Percentiles rank a stretch among this genome's conserved stretches.
Evolutionary conservation across 805 yeast genomes (phyloP).

Genomic region (Lipomyces yamadae): DNA sequence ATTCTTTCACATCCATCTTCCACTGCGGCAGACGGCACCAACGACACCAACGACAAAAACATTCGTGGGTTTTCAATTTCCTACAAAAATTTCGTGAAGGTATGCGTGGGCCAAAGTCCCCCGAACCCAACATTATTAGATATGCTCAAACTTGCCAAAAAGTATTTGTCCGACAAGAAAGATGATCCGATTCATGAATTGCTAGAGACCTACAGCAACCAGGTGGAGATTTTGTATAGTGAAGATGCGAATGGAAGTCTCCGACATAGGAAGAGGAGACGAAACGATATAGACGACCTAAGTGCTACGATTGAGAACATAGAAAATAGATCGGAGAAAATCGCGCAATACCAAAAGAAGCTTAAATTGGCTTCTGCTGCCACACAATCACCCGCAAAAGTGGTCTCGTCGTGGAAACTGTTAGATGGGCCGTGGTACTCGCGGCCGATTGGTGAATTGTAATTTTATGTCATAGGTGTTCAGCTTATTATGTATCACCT

Average conservation of each 20-base stretch:
- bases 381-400: background rate
- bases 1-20: constrained; percentile 12
- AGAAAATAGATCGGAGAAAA: constrained; percentile 1
- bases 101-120: constrained; percentile 8
- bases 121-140: constrained; percentile 11
- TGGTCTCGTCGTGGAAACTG: background rate
- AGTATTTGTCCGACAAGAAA: background rate
- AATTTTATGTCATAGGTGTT: background rate
- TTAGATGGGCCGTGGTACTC: constrained; percentile 19
- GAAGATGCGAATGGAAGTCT: background rate
- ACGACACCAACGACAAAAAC: background rate
- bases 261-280: background rate
- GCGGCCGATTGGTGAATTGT: constrained; percentile 23
- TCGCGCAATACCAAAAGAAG: background rate
- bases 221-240: constrained; percentile 13
- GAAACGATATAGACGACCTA: background rate
- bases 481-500: background rate
- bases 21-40: background rate
- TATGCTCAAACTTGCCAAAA: constrained; percentile 11
- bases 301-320: background rate
- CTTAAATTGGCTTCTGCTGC: background rate
- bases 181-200: background rate
- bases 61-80: constrained; percentile 4
- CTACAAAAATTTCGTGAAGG: background rate
- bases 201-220: constrained; percentile 8